A percentile compares a stretch with the other conserved stretches of the same genome.
Evolutionary conservation across 768 basidiomycete species (phyloP).

Genomic region (Peribolospora baueri): DNA sequence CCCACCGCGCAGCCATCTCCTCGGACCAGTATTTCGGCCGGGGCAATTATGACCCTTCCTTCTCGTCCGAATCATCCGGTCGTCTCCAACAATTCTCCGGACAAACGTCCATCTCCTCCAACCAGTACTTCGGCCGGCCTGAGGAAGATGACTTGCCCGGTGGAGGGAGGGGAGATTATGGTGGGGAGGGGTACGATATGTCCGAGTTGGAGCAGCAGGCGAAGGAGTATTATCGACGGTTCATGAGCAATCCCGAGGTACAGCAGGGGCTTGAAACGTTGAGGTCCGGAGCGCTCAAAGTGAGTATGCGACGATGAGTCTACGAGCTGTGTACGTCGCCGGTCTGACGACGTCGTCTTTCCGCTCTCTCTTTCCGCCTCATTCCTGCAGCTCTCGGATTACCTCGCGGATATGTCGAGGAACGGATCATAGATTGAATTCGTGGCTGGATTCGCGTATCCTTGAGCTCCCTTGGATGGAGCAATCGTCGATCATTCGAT

Average conservation of each 20-base stretch:
- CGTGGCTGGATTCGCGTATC: too few species aligned
- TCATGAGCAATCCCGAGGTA: slow-evolving; percentile 49
- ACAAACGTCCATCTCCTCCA: slow-evolving; percentile 78
- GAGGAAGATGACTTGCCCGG: slow-evolving; percentile 42
- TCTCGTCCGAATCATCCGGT: slow-evolving; percentile 47
- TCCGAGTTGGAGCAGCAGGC: slow-evolving; percentile 41
- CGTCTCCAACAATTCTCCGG: slow-evolving; percentile 70
- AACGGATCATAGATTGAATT: too few species aligned
- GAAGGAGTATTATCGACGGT: slow-evolving; percentile 26
- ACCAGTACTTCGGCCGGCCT: slow-evolving; percentile 81
- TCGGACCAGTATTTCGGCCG: slow-evolving; percentile 95
- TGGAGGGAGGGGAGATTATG: slow-evolving; percentile 19
- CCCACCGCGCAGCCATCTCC: slow-evolving; percentile 39
- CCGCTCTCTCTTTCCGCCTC: too few species aligned
- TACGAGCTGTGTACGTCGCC: too few species aligned
- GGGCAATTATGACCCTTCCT: slow-evolving; percentile 53
- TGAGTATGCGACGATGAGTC: slow-evolving; percentile 18
- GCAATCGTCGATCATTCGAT: too few species aligned
- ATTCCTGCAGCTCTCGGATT: too few species aligned
- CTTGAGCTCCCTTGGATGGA: too few species aligned
- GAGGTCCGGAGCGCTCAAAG: slow-evolving; percentile 57
- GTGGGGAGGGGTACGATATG: slow-evolving; percentile 28
- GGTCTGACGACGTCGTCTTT: too few species aligned
- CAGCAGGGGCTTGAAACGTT: slow-evolving; percentile 62
- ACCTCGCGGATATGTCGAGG: too few species aligned